Evolutionary conservation across 176 grass and related monocot genomes (phyloP), one percentile per base, ranked within the genome.

Genomic region (Secale cereale): DNA sequence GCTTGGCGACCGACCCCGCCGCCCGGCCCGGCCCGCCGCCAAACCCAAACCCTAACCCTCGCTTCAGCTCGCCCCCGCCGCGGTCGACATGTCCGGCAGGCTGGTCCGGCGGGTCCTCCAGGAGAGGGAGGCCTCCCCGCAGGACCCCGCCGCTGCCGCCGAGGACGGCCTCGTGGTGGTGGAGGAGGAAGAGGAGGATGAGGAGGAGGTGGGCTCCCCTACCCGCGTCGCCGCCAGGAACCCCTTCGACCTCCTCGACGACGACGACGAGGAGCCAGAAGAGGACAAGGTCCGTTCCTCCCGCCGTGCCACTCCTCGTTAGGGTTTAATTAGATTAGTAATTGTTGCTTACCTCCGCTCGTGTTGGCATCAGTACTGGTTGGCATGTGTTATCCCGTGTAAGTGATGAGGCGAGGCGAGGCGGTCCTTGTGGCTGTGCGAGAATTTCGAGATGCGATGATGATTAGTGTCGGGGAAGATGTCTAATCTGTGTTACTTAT

Each of bases 161-260:
- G 86, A 41, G 19, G 85, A 22, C 23, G 88, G 81, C 22, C 86
- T 75, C 45, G 72, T 75, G 45, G 43, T 75, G 7, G 39, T 46
- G 70, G 40, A 83, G 52, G 75, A 63, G 17, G 91, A 85, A 30
- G 86, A 84, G 45, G 75, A 81, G 14, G 84, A 83, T 2, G 83
- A 88, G 45, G 85, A 82, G 22, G 66, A 84, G 26, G 23, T 28
- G 11, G 45, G 60, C 79, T 86, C 79, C 22, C 78, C 68, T 56
- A 63, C 31, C 43, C 79, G 79, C 48, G 70, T 83, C 52, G 79
- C 87, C 17, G 82, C 85, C 63, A 79, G 76, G 85, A 98, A 98
- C 59, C 89, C 86, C 64, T 98, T 98, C 79, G 91, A 98, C 88
- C 93, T 98, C 78, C 93, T 98, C 46, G 91, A 88, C 60, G 91